Base-by-base conservation (phyloP, 805 yeast genomes). In the Saturnispora mendoncae region DNA sequence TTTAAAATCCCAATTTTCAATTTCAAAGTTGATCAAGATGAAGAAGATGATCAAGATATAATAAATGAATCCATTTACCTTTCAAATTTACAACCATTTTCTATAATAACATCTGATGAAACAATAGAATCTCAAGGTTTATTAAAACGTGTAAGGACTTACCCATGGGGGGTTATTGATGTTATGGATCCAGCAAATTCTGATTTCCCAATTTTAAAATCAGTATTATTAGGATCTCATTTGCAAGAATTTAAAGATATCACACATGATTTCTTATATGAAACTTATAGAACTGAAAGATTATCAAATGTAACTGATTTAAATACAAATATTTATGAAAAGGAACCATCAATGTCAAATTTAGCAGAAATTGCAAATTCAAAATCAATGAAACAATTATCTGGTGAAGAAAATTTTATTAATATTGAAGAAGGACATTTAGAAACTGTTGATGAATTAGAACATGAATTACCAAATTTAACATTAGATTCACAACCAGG, bases 91-190 rank as follows among this genome's bases (percentile, higher is more conserved):
- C 90, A 82, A 60, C 94, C 94, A 3, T 84, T 84, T 64, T 80
- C 94, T 1, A 66, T 83, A 8, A 68, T 84, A 44, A 65, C 80
- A 4, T 74, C 86, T 0, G 88, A 80, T 55, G 71, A 68, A 30
- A 30, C 19, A 6, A 19, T 14, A 29, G 74, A 72, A 48, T 67
- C 64, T 40, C 70, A 68, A 40, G 54, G 72, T 28, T 60, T 71
- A 24, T 84, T 84, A 24, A 68, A 76, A 35, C 72, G 74, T 51
- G 77, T 75, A 12, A 74, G 92, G 64, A 64, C 67, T 43, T 83
- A 83, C 52, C 88, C 90, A 24, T 84, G 92, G 92, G 90, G 90
- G 8, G 47, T 66, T 33, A 69, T 74, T 39, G 78, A 74, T 53
- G 72, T 74, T 43, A 67, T 67, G 53, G 71, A 76, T 55, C 67